Evolutionary conservation across 257 asterid genomes (phyloP).

Genomic region (Jaltomata sinuosa): DNA sequence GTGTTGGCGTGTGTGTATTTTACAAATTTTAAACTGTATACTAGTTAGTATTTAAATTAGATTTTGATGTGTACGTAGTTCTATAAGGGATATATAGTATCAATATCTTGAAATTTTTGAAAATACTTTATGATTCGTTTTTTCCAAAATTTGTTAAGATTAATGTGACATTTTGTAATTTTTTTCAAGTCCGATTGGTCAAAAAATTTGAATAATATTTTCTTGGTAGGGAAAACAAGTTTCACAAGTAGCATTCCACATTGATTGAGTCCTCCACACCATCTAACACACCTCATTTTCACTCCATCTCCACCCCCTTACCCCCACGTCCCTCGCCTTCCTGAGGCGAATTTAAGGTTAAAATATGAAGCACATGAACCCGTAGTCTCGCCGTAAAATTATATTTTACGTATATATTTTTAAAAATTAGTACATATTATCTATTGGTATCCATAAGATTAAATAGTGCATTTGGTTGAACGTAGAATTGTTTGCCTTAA

Average conservation of each 20-base stretch:
- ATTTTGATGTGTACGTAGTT: background rate
- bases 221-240: background rate
- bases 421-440: too few relatives aligned
- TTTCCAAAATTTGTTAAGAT: background rate
- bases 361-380: too few relatives aligned
- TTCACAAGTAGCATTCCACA: background rate
- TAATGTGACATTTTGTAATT: background rate
- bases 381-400: too few relatives aligned
- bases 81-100: background rate
- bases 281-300: background rate
- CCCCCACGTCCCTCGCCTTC: background rate
- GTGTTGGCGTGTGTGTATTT: background rate
- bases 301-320: background rate
- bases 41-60: background rate
- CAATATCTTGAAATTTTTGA: background rate
- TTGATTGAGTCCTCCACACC: background rate
- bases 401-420: too few relatives aligned
- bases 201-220: background rate
- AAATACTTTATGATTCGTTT: background rate
- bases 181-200: background rate
- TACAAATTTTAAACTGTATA: background rate
- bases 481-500: too few relatives aligned
- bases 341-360: too few relatives aligned
- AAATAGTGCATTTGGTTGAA: too few relatives aligned
- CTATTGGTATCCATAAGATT: too few relatives aligned